Evolutionary conservation across 148 eudicot genomes (phyloP).

Genomic region (Agrostemma githago): DNA sequence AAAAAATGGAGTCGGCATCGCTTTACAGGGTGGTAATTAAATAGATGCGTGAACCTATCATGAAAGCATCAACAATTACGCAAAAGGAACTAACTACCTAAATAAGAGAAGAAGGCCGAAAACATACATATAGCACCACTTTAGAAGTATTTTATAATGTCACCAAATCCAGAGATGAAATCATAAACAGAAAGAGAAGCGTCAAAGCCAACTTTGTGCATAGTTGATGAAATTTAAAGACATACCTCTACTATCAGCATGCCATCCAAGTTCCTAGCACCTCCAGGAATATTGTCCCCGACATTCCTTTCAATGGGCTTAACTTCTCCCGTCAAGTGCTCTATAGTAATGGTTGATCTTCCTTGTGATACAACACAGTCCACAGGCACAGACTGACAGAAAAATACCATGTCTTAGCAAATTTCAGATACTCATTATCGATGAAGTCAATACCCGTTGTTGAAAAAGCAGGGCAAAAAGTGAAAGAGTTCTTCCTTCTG

Average conservation of each 20-base stretch:
- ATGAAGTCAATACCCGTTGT: background rate
- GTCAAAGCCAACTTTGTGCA: background rate
- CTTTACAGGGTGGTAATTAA: background rate
- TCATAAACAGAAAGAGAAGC: background rate
- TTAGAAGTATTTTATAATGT: background rate
- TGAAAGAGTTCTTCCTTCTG: background rate
- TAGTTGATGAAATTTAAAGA: conserved; percentile 1
- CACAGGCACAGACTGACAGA: conserved; percentile 88
- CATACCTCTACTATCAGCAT: conserved; percentile 89
- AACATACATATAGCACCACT: background rate
- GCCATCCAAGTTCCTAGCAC: conserved; percentile 96
- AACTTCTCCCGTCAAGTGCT: conserved; percentile 97
- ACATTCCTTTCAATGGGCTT: conserved; percentile 74
- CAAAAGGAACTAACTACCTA: background rate
- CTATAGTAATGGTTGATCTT: conserved; percentile 87
- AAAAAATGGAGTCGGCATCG: background rate
- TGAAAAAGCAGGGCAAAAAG: background rate
- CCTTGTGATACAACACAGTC: conserved; percentile 93
- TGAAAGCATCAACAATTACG: background rate
- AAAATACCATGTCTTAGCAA: conserved; percentile 20
- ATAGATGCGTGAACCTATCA: background rate
- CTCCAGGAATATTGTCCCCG: conserved; percentile 91
- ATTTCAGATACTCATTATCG: background rate
- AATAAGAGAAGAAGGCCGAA: background rate
- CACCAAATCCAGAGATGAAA: background rate